A percentile compares a stretch with the other conserved stretches of the same genome.
Evolutionary conservation across 495 filamentous ascomycete genomes (phyloP).

Genomic region (Podospora pseudocomata): DNA sequence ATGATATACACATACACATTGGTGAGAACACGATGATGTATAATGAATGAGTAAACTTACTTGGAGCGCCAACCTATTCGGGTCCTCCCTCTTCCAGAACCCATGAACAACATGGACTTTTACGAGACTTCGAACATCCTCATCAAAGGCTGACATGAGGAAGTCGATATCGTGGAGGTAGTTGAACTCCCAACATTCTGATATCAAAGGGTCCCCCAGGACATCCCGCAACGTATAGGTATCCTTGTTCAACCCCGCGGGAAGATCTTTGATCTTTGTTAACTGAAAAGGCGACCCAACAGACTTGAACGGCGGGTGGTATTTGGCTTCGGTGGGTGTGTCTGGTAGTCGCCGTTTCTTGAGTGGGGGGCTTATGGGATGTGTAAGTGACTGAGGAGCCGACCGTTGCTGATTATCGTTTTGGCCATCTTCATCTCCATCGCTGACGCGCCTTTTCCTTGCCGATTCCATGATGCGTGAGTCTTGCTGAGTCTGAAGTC

Average conservation of each 20-base stretch:
- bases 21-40: too few species aligned
- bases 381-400: constrained; percentile 31
- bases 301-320: not conserved
- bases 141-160: constrained; percentile 58
- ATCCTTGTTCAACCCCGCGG: constrained; percentile 59
- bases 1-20: too few species aligned
- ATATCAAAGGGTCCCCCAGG: constrained; percentile 75
- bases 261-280: constrained; percentile 64
- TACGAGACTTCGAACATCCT: constrained; percentile 61
- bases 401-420: not conserved
- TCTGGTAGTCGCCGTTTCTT: constrained; percentile 31
- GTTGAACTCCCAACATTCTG: constrained; percentile 89
- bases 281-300: constrained; percentile 68
- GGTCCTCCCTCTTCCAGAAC: constrained; percentile 76
- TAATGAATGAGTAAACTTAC: not conserved
- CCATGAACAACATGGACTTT: constrained; percentile 79
- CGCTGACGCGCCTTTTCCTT: constrained; percentile 9
- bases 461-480: constrained; percentile 17
- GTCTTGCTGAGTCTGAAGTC: not conserved
- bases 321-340: constrained; percentile 5
- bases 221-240: constrained; percentile 66
- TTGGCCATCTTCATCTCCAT: not conserved
- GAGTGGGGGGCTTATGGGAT: constrained; percentile 41
- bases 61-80: constrained; percentile 50
- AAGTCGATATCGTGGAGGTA: constrained; percentile 82